Base-by-base conservation (phyloP, 2,329 filamentous ascomycete genomes). In the Xylariomycetidae sp. region DNA sequence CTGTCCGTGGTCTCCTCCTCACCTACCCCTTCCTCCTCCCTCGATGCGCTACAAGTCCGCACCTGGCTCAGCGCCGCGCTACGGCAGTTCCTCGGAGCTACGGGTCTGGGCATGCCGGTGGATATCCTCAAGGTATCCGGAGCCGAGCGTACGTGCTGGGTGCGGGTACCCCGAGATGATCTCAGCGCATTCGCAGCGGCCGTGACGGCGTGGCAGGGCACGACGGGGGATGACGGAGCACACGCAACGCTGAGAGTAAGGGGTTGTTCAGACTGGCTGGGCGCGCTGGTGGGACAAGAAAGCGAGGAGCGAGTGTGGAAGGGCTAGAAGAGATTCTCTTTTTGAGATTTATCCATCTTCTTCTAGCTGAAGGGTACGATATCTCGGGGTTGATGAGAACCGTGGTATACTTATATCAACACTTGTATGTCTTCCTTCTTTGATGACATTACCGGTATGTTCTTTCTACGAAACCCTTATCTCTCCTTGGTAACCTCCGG, bases 41-140 rank as follows among this genome's bases (percentile, higher is more conserved):
- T 85, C 5, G 82, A 88, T 56, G 62, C 68, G 3, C 60, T 87
- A 3, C 79, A 78, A 23, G 66, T 73, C 13, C 75, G 74, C 20
- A 65, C 76, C 0, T 79, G 83, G 50, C 73, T 83, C 45, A 74
- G 72, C 2, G 57, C 70, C 1, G 79, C 83, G 0, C 62, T 90
- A 6, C 65, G 65, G 1, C 74, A 82, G 40, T 88, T 85, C 48
- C 72, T 90, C 2, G 85, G 85, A 14, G 60, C 76, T 13, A 78
- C 75, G 0, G 85, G 85, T 9, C 61, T 69, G 2, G 76, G 75
- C 9, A 78, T 89, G 4, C 63, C 79, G 1, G 53, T 88, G 35
- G 85, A 90, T 50, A 75, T 89, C 14, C 67, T 90, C 20, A 76
- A 79, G 46, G 62, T 79, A 0, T 59, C 74, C 3, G 8, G 8